Evolutionary conservation across 2,329 filamentous ascomycete species (phyloP), one percentile per base, ranked within the genome.

Genomic region (Aspergillus terreus): DNA sequence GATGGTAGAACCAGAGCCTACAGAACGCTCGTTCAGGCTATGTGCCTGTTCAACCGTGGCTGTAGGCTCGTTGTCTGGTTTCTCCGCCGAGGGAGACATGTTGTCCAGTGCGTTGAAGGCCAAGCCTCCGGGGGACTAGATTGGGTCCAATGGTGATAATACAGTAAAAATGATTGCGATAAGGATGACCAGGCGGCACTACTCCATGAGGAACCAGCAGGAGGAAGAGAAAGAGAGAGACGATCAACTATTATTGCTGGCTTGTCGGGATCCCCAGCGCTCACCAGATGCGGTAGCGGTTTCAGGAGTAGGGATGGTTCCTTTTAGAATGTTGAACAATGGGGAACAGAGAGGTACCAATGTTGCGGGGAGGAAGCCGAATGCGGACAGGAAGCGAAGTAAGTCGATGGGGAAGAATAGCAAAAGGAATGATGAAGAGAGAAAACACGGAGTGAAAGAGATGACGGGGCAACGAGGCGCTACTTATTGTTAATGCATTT

Each of bases 1-100:
- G 14, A 58, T 50, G 1, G 62, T 63, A 11, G 67, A 65, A 12
- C 55, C 58, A 2, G 63, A 63, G 15, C 58, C 55, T 19, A 57
- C 55, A n/a, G 51, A 60, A 12, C 48, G 53, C 11, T 51, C 50
- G 36, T 43, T 53, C 11, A 54, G 49, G 25, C 62, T 58, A 36
- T 56, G 51, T 21, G 52, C 56, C n/a, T 57, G 55, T 11, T 32
- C 44, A 17, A 46, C 19, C n/a, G 46, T 15, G 9, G 23, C 23
- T 36, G 53, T 45, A 12, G 54, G 33, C 21, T 35, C 33, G 25
- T 40, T 50, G n/a, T 25, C 25, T 2, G 41, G 27, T 27, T 50
- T 53, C 33, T 49, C 53, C 35, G 27, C 21, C 12, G 46, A 38
- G 10, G 44, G 19, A 15, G 38, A 33, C 46, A 48, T 48, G 25